A percentile compares a stretch with the other conserved stretches of the same genome.
Conservation (phyloP, 1,284 basidiomycete genomes). For the Cryptococcus hybrid region DNA sequence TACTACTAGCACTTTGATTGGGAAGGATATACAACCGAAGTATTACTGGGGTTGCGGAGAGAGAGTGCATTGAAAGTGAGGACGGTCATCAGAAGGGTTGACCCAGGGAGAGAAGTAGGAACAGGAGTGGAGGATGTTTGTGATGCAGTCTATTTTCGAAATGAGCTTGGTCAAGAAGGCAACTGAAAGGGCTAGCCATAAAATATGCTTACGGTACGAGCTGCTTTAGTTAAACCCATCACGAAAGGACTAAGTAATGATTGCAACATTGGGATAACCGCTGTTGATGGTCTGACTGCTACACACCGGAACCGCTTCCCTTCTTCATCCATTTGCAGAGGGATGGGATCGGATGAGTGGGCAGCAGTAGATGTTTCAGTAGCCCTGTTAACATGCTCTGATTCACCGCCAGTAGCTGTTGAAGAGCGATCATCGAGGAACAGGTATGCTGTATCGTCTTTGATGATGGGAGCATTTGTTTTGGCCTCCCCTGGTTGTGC, state of each 20-base stretch:
- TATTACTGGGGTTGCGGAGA: slow-evolving; percentile 17
- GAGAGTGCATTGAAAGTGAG: slow-evolving; percentile 27
- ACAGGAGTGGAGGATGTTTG: slow-evolving; percentile 30
- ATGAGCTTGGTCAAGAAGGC: too few relatives aligned
- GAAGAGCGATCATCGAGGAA: slow-evolving; percentile 35
- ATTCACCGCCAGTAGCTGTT: not conserved
- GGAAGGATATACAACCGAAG: slow-evolving; percentile 35
- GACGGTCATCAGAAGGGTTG: slow-evolving; percentile 26
- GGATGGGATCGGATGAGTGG: not conserved
- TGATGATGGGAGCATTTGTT: not conserved
- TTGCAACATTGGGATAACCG: slow-evolving; percentile 36
- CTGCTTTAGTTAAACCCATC: slow-evolving; percentile 40
- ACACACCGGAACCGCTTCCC: slow-evolving; percentile 24
- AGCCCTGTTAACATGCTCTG: not conserved
- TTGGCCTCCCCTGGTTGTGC: not conserved
- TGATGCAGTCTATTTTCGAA: slow-evolving; percentile 20
- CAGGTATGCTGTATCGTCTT: slow-evolving; percentile 37
- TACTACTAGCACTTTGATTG: slow-evolving; percentile 22
- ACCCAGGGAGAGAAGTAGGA: slow-evolving; percentile 36
- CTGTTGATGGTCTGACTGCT: slow-evolving; percentile 30
- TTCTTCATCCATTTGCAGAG: not conserved
- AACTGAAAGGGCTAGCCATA: not conserved
- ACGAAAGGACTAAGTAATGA: slow-evolving; percentile 42
- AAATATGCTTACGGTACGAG: slow-evolving; percentile 28
- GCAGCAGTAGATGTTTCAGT: not conserved